Percentiles rank a stretch among this genome's conserved stretches.
Conservation (phyloP, 2,329 filamentous ascomycete genomes). For the Ophiocordyceps unilateralis region DNA sequence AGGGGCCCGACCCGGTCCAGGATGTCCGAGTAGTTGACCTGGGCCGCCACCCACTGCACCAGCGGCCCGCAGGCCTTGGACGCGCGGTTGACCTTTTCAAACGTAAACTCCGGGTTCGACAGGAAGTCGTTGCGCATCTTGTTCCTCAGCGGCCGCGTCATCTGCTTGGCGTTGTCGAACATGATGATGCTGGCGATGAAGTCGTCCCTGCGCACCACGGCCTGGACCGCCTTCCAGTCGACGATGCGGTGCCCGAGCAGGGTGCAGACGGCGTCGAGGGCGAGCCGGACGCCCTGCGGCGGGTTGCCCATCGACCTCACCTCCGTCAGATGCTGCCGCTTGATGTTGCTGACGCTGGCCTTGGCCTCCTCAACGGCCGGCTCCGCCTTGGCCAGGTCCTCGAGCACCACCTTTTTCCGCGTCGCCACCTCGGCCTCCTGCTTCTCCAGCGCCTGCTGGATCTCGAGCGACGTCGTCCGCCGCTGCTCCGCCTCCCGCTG, state of each 20-base stretch:
- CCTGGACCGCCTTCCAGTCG: slow-evolving; percentile 84
- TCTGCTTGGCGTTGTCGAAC: slow-evolving; percentile 88
- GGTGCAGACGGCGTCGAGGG: slow-evolving; percentile 91
- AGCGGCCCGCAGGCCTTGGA: slow-evolving; percentile 94
- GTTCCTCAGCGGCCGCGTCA: slow-evolving; percentile 65
- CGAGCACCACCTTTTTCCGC: slow-evolving; percentile 68
- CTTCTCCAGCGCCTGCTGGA: slow-evolving; percentile 71
- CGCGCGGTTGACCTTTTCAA: slow-evolving; percentile 87
- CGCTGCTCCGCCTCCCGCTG: slow-evolving; percentile 87
- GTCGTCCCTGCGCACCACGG: slow-evolving; percentile 77
- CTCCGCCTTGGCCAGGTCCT: slow-evolving; percentile 78
- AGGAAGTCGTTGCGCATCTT: slow-evolving; percentile 92
- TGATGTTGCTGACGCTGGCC: slow-evolving; percentile 96
- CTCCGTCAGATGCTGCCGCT: slow-evolving; percentile 91
- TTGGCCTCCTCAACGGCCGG: slow-evolving; percentile 86
- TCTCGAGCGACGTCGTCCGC: slow-evolving; percentile 73
- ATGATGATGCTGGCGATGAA: slow-evolving; percentile 97
- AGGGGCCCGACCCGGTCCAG: slow-evolving; percentile 84
- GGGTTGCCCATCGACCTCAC: slow-evolving; percentile 94
- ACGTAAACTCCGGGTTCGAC: slow-evolving; percentile 87
- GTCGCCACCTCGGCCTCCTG: slow-evolving; percentile 78
- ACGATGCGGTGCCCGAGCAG: slow-evolving; percentile 77
- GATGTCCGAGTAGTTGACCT: slow-evolving; percentile 97
- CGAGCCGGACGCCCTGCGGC: slow-evolving; percentile 75
- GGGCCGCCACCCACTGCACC: slow-evolving; percentile 91